These are phyloP conservation scores for Annulohypoxylon moriforme DNA, from an alignment of 495 filamentous ascomycete genomes.

Conservation along the genomic window DNA sequence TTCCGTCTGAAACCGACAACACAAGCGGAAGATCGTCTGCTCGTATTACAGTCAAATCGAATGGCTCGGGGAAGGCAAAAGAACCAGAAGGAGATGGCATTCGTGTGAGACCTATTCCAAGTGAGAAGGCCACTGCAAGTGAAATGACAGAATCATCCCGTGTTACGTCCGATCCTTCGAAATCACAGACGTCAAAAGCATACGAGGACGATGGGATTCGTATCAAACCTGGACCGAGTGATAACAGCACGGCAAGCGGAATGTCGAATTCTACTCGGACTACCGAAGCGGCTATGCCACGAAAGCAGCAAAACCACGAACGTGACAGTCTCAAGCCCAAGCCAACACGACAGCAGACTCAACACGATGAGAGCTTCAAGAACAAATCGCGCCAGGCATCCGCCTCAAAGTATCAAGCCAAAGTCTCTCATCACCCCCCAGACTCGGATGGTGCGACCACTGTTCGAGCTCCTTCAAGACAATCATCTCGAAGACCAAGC, in stretches of 20 bases:
- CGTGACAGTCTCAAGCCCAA: constrained; percentile 50
- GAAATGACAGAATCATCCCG: constrained; percentile 27
- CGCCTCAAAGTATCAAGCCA: constrained; percentile 45
- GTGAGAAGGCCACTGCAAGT: constrained; percentile 36
- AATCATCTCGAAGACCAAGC: constrained; percentile 44
- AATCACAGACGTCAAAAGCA: constrained; percentile 35
- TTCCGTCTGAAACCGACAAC: constrained; percentile 30
- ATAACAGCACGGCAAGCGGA: constrained; percentile 47
- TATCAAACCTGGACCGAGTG: constrained; percentile 44
- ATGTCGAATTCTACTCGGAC: constrained; percentile 14
- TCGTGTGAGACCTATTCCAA: constrained; percentile 45
- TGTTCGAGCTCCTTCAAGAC: constrained; percentile 48
- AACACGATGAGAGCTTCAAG: constrained; percentile 43
- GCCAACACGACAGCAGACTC: constrained; percentile 42
- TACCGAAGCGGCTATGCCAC: constrained; percentile 11
- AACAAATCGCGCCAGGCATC: constrained; percentile 33
- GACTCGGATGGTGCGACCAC: constrained; percentile 46
- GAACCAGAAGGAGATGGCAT: constrained; percentile 51
- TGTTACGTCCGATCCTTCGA: constrained; percentile 16
- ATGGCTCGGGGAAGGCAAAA: constrained; percentile 33
- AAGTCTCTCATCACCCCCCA: constrained; percentile 46
- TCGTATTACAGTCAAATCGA: constrained; percentile 19
- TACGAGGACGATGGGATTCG: constrained; percentile 53
- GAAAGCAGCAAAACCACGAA: not conserved
- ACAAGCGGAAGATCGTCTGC: constrained; percentile 36